Conservation (phyloP, 2,329 filamentous ascomycete species). For the Penicillium sp. region DNA sequence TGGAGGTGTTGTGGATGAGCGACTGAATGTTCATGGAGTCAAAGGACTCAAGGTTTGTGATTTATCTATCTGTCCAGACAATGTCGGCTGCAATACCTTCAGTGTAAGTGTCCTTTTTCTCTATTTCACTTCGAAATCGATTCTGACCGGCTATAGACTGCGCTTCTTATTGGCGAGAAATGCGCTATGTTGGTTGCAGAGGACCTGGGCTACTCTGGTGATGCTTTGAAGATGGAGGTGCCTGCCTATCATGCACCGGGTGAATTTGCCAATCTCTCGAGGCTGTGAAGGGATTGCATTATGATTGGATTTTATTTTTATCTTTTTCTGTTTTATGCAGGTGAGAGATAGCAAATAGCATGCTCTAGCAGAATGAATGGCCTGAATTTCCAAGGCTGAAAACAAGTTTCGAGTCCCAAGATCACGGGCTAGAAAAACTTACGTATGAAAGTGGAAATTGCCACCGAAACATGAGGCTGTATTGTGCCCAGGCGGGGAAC, state of each 20-base stretch:
- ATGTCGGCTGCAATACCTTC: conserved; percentile 69
- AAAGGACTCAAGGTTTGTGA: conserved; percentile 77
- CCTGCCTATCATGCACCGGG: conserved; percentile 60
- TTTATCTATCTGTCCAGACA: conserved; percentile 74
- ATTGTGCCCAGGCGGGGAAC: no score
- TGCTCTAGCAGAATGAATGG: neutral
- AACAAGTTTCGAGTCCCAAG: no score
- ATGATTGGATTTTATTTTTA: neutral
- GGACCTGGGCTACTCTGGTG: conserved; percentile 72
- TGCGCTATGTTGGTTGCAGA: conserved; percentile 68
- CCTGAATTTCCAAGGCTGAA: neutral
- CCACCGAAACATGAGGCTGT: no score
- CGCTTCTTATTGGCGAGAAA: conserved; percentile 75
- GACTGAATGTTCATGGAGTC: conserved; percentile 75
- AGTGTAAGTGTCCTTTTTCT: conserved; percentile 29
- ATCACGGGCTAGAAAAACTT: no score
- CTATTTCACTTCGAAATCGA: neutral
- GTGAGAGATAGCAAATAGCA: neutral
- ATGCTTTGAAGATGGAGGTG: conserved; percentile 74
- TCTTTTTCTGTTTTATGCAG: neutral
- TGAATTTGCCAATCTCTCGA: conserved; percentile 33
- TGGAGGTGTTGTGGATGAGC: conserved; percentile 70
- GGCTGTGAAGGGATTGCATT: conserved; percentile 19
- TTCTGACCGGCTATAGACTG: conserved; percentile 50
- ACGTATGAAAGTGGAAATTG: no score